These are phyloP conservation scores for Fusarium kyushuense DNA, from an alignment of 2,329 filamentous ascomycete species.

Conservation along the genomic window DNA sequence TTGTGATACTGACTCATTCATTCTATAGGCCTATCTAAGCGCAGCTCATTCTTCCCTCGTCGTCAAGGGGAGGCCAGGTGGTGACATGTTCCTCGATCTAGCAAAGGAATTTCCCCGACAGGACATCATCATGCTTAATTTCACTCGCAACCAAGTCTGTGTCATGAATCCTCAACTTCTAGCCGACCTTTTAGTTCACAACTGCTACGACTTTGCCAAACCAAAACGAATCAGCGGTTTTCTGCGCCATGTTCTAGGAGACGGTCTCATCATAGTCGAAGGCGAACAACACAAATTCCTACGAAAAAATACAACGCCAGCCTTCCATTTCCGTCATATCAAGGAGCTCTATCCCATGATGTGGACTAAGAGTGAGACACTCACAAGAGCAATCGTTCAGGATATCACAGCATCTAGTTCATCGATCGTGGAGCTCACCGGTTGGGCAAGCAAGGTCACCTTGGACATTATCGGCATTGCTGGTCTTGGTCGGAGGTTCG, in stretches of 20 bases:
- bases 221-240: slow-evolving; percentile 60
- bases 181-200: slow-evolving; percentile 47
- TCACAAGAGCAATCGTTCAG: slow-evolving; percentile 57
- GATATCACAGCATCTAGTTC: slow-evolving; percentile 46
- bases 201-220: slow-evolving; percentile 67
- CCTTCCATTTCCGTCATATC: slow-evolving; percentile 76
- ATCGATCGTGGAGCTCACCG: slow-evolving; percentile 53
- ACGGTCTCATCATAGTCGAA: slow-evolving; percentile 73
- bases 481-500: slow-evolving; percentile 67
- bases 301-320: slow-evolving; percentile 75
- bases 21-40: slow-evolving; percentile 34
- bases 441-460: slow-evolving; percentile 66
- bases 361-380: slow-evolving; percentile 66
- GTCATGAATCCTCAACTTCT: slow-evolving; percentile 44
- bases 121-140: slow-evolving; percentile 41
- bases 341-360: slow-evolving; percentile 78
- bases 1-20: neutral
- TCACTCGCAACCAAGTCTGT: slow-evolving; percentile 32
- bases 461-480: slow-evolving; percentile 71
- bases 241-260: slow-evolving; percentile 65
- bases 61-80: slow-evolving; percentile 40
- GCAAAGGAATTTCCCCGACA: slow-evolving; percentile 43
- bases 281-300: slow-evolving; percentile 78
- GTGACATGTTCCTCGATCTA: slow-evolving; percentile 45
- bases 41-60: slow-evolving; percentile 31